Evolutionary conservation across 2,329 filamentous ascomycete species (phyloP), one percentile per base, ranked within the genome.

Genomic region (Diplodia corticola): DNA sequence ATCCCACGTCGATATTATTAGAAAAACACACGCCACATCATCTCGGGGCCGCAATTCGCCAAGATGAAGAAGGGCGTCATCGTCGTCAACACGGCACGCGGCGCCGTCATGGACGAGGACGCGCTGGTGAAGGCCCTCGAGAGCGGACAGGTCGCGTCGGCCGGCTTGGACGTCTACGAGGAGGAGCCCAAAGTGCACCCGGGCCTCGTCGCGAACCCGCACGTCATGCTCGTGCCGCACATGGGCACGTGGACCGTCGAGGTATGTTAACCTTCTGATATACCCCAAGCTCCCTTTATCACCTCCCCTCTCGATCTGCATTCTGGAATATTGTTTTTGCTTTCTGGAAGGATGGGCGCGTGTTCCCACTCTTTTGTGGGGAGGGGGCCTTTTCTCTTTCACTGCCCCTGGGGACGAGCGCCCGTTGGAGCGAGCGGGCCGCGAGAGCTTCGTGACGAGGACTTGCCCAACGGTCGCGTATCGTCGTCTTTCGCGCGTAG

Each of bases 161-260:
- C 82, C 15, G 92, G 92, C 1, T 82, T 96, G 5, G 92, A 96
- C 75, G 92, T 96, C 59, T 96, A 88, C 73, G 92, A 96, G 75
- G 83, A 93, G 44, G 92, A 96, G 77, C 92, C 92, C 0, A 82
- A 86, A 67, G 80, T 96, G 30, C 91, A 95, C 73, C 88, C 88
- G 0, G 90, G 89, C 1, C 80, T 96, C 49, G 71, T 93, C 15
- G 79, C 80, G 17, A 93, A 94, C 73, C 86, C 86, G 2, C 85
- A 87, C 70, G 91, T 91, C 24, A 82, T 94, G 71, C 82, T 96
- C 30, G 80, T 96, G 40, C 92, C 92, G 61, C 92, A 96, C 77
- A 91, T 96, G 90, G 92, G 92, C 0, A 96, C 92, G 0, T 92
- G 86, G 84, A 94, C 91, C 0, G 80, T 88, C 30, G 91, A 90